Percentiles rank a stretch among this genome's conserved stretches.
Conservation (phyloP, 495 filamentous ascomycete species). For the Aspergillus bridgeri region DNA sequence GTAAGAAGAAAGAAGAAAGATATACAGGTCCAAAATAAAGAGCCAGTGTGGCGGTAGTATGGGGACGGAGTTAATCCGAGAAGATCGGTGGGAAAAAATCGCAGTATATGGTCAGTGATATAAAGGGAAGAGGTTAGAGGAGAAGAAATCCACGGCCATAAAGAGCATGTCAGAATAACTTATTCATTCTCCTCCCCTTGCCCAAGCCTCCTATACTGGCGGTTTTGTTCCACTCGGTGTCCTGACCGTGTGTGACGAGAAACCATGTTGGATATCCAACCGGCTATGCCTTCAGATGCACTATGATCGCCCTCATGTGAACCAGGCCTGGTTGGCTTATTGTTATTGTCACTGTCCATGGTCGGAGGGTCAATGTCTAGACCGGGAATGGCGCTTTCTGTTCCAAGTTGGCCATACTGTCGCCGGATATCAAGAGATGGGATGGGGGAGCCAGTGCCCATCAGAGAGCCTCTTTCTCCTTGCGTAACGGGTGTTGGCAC, state of each 20-base stretch:
- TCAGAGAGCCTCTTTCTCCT: slow-evolving; percentile 71
- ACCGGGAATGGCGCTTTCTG: slow-evolving; percentile 64
- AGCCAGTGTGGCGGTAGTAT: not conserved
- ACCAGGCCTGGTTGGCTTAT: slow-evolving; percentile 40
- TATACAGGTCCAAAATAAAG: not conserved
- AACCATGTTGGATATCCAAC: slow-evolving; percentile 68
- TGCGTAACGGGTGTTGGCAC: slow-evolving; percentile 68
- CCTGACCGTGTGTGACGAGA: slow-evolving; percentile 50
- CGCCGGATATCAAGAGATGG: slow-evolving; percentile 72
- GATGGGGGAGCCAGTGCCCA: slow-evolving; percentile 69
- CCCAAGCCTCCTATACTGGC: slow-evolving; percentile 61
- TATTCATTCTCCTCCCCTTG: slow-evolving; percentile 53
- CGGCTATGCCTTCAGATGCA: slow-evolving; percentile 55
- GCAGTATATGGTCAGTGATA: not conserved
- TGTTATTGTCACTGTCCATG: slow-evolving; percentile 40
- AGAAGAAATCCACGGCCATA: not conserved
- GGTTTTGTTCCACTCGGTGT: slow-evolving; percentile 35
- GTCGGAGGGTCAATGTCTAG: slow-evolving; percentile 70
- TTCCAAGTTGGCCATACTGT: slow-evolving; percentile 44
- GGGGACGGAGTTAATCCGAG: not conserved
- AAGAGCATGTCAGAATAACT: not conserved
- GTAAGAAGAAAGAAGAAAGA: not conserved
- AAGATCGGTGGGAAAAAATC: not conserved
- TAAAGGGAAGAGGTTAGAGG: not conserved
- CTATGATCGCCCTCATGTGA: slow-evolving; percentile 28